Conservation (phyloP, 2,329 filamentous ascomycete genomes). For the Talaromyces sp. region DNA sequence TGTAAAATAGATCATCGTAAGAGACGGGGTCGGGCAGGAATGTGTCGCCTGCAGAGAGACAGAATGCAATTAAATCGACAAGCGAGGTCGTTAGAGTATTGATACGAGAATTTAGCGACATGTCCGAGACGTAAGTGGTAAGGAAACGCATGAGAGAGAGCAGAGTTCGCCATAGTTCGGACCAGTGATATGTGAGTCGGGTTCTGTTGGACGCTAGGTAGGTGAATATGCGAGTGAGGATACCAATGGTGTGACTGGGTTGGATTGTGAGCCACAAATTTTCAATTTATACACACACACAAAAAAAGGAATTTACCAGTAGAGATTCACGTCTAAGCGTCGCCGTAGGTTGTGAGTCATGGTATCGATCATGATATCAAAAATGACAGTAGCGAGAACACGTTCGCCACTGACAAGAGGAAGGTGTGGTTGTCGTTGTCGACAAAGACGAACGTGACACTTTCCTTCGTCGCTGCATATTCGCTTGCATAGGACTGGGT, state of each 20-base stretch:
- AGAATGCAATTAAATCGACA: constrained; percentile 77
- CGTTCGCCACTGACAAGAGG: constrained; percentile 70
- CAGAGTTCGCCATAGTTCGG: constrained; percentile 86
- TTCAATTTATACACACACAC: background rate
- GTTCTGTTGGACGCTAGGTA: constrained; percentile 78
- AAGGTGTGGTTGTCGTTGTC: constrained; percentile 81
- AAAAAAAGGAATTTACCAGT: constrained; percentile 49
- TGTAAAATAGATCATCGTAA: constrained; percentile 98
- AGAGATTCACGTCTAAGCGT: constrained; percentile 78
- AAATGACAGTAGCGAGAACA: constrained; percentile 66
- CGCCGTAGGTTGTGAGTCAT: constrained; percentile 91
- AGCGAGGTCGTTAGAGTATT: constrained; percentile 70
- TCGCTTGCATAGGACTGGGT: constrained; percentile 73
- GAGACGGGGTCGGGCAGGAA: constrained; percentile 83
- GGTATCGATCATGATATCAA: constrained; percentile 85
- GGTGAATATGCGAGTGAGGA: constrained; percentile 76
- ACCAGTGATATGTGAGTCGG: constrained; percentile 86
- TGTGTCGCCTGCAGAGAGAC: constrained; percentile 79
- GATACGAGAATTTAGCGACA: constrained; percentile 66
- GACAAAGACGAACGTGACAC: constrained; percentile 72
- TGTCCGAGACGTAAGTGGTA: constrained; percentile 75
- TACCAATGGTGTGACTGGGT: constrained; percentile 65
- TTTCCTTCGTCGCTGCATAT: constrained; percentile 78
- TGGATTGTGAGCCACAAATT: background rate
- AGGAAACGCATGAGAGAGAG: constrained; percentile 86